These are phyloP conservation scores for Globisporangium lucens DNA, from an alignment of 352 stramenopile genomes.

Conservation along the genomic window DNA sequence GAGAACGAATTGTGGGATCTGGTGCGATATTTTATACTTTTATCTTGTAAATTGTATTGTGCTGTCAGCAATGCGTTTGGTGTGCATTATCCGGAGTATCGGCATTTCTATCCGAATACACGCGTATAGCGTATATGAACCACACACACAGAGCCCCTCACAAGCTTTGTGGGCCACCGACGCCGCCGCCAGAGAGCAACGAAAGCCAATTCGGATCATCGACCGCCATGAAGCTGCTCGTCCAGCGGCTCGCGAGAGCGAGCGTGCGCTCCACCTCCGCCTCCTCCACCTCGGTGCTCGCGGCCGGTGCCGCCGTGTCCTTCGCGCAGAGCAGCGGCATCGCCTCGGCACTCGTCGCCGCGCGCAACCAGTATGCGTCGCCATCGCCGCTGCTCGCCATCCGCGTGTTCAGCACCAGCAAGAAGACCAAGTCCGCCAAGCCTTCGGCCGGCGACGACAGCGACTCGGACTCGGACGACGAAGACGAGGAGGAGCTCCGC, in stretches of 20 bases:
- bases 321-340: conserved; percentile 12
- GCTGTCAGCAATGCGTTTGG: no score
- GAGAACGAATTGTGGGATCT: no score
- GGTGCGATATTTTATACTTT: no score
- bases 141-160: conserved; percentile 3
- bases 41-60: no score
- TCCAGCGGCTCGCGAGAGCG: conserved; percentile 25
- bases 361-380: conserved; percentile 12
- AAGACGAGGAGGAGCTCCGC: conserved; percentile 26
- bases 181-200: background rate
- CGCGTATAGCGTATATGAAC: conserved; percentile 1
- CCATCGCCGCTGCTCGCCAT: conserved; percentile 16
- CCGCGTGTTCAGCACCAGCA: conserved; percentile 31
- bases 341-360: conserved; percentile 6
- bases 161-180: conserved; percentile 18
- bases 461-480: conserved; percentile 25
- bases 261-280: conserved; percentile 14
- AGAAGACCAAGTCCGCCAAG: conserved; percentile 16
- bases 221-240: conserved; percentile 23
- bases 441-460: conserved; percentile 1
- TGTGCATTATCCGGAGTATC: no score
- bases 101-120: background rate
- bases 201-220: conserved; percentile 10
- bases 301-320: conserved; percentile 3
- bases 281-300: conserved; percentile 6